Evolutionary conservation across 2,329 filamentous ascomycete genomes (phyloP), one percentile per base, ranked within the genome.

Genomic region (Pyrenochaeta sp.): DNA sequence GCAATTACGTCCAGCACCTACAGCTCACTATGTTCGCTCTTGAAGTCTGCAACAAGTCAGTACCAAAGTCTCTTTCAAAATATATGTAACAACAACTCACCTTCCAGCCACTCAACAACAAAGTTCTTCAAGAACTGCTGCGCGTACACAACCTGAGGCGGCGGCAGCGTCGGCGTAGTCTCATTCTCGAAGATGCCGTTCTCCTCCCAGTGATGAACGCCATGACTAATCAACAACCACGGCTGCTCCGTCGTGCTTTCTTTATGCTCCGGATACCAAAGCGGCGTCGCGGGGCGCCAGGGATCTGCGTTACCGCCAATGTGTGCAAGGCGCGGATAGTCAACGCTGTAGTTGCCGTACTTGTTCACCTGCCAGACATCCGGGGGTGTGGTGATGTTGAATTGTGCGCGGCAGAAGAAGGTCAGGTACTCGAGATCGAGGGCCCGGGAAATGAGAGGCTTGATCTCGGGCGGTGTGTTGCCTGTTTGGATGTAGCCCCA

Each of bases 401-500:
- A 96, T 0, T 86, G 85, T 7, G 85, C 80, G 0, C 82, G 81
- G 79, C 92, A 96, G 66, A 88, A 81, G 3, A 84, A 75, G 0
- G 85, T 86, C 2, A 81, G 75, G 74, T 88, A 92, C 2, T 88
- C 81, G 0, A 92, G 68, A 60, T 88, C 85, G 36, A 92, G 81
- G 3, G 87, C 82, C 13, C 92, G 88, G 0, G 91, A 94, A 49
- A 95, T 81, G 5, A 96, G 76, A 0, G 92, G 89, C 1, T 89
- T 83, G 52, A 88, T 83, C 56, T 85, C 79, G 0, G 79, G 67
- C 0, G 91, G 91, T 0, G 88, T 87, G 27, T 86, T 88, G 47
- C 92, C 91, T 0, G 90, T 92, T 64, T 89, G 85, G 49, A 93
- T 86, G 77, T 87, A 95, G 9, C 91, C 92, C 91, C 91, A 95